Base-by-base conservation (phyloP, 2,329 filamentous ascomycete species). In the Xylariaceae sp. region DNA sequence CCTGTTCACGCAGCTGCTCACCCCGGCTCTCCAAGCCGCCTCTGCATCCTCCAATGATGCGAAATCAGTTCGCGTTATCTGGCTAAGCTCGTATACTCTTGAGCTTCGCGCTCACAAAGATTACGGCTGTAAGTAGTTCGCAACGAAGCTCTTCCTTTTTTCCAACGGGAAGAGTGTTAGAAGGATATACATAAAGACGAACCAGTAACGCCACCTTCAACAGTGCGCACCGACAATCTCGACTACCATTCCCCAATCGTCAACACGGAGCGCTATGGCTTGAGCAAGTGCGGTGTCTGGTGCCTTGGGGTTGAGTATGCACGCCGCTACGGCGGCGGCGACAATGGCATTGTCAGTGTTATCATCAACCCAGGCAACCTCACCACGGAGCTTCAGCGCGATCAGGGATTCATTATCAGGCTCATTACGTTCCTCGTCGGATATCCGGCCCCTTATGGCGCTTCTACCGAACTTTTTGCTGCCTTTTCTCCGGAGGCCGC, bases 401-500 rank as follows among this genome's bases (percentile, higher is more conserved):
- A 53, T 1, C 56, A 60, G 41, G 54, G 55, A 2, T 29, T 54
- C 1, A 10, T 65, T 1, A 45, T 60, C 2, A 51, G 47, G 5
- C 42, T 48, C 3, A 52, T 52, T 27, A 56, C 58, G 5, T 41
- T 64, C 1, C 56, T 19, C 5, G 12, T 22, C 16, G 22, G 10
- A 23, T 42, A 64, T 42, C 60, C 65, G 0, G 16, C 58, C 0
- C 44, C 66, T 10, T 57, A 66, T 22, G 75, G 74, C 0, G 73
- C 72, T 0, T 76, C 75, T 53, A 74, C 74, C 0, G 66, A 72
- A 47, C 52, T 78, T 1, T 79, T 68, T 47, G 67, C 73, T 1
- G 73, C 65, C 0, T 59, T 74, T 32, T 71, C 72, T 0, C 66
- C 68, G 0, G 64, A 74, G n/a, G n/a, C n/a, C n/a, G n/a, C n/a